Percentiles rank a stretch among this genome's conserved stretches.
Conservation (phyloP, 129 eudicot genomes). For the Centaurea solstitialis region DNA sequence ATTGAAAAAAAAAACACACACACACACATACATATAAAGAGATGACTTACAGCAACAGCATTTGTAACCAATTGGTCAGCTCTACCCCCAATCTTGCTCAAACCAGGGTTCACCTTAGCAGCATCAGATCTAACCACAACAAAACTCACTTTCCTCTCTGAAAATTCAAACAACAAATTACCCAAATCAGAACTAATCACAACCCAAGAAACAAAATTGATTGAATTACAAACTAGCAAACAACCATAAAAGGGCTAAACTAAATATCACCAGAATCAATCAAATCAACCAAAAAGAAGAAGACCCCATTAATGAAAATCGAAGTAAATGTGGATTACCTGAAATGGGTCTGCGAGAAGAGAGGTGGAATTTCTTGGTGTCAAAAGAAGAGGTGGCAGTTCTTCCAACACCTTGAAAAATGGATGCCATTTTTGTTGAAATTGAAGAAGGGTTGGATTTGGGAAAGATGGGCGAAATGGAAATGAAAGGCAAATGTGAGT, state of each 20-base stretch:
- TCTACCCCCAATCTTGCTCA: constrained; percentile 14
- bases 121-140: constrained; percentile 36
- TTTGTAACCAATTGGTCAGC: constrained; percentile 28
- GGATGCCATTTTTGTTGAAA: constrained; percentile 14
- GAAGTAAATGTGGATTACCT: neutral
- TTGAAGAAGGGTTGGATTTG: neutral
- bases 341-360: neutral
- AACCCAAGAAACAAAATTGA: neutral
- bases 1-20: neutral
- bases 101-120: constrained; percentile 25
- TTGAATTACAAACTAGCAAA: neutral
- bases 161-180: neutral
- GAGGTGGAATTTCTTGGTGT: constrained; percentile 12
- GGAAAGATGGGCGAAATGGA: neutral
- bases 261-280: neutral
- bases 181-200: neutral
- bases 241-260: neutral
- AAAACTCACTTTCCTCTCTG: constrained; percentile 42
- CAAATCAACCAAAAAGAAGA: neutral
- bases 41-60: constrained; percentile 55
- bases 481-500: neutral
- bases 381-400: neutral
- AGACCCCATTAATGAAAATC: neutral
- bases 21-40: neutral
- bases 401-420: constrained; percentile 28